Conservation (phyloP, 2,329 filamentous ascomycete species). For the Tricladium varicosporioides region DNA sequence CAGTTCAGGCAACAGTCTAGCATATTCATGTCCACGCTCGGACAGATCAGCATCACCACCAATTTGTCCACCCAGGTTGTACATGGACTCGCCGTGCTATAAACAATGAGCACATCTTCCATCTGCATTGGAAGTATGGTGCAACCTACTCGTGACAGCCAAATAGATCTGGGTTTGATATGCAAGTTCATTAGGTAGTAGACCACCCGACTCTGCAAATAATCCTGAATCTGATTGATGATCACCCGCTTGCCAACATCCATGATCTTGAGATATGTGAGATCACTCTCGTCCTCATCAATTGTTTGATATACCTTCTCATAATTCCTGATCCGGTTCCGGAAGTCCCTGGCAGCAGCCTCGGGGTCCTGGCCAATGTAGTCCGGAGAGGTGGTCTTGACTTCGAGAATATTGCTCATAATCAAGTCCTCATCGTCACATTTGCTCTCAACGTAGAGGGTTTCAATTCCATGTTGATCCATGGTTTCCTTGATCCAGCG, state of each 20-base stretch:
- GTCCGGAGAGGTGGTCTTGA: conserved; percentile 95
- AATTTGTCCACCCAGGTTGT: conserved; percentile 86
- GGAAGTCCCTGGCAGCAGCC: conserved; percentile 84
- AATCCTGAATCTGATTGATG: conserved; percentile 97
- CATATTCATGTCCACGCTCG: conserved; percentile 82
- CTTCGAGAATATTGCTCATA: conserved; percentile 96
- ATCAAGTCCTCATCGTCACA: conserved; percentile 95
- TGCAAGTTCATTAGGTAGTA: conserved; percentile 99
- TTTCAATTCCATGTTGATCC: conserved; percentile 77
- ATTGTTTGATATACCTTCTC: conserved; percentile 96
- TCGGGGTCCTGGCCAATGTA: conserved; percentile 95
- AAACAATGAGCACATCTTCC: conserved; percentile 15
- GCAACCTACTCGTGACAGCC: conserved; percentile 79
- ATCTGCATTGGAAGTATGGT: too few relatives aligned
- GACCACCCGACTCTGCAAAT: conserved; percentile 91
- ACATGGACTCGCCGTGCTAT: conserved; percentile 91
- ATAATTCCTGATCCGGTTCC: conserved; percentile 92
- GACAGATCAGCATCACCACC: conserved; percentile 90
- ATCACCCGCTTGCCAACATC: conserved; percentile 94
- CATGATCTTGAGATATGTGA: conserved; percentile 97
- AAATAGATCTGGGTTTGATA: conserved; percentile 93
- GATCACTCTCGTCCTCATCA: conserved; percentile 79
- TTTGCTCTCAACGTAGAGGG: conserved; percentile 94
- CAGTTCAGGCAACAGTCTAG: conserved; percentile 77
- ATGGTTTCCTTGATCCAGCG: conserved; percentile 85